Evolutionary conservation across 2,329 filamentous ascomycete species (phyloP).

Genomic region (Alternaria sp.): DNA sequence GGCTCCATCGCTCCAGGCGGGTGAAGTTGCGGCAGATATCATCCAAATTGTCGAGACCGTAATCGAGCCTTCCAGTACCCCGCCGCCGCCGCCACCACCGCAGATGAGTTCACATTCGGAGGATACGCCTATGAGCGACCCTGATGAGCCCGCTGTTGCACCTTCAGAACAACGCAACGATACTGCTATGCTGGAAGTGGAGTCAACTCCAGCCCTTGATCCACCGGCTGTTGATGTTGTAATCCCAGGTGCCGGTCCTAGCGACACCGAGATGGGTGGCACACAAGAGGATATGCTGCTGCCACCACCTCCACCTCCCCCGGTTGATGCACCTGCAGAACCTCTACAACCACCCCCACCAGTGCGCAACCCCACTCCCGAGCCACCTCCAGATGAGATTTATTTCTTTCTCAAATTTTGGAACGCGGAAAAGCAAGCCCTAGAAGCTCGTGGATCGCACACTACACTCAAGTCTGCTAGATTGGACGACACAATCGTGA

Average conservation of each 20-base stretch:
- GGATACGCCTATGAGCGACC: slow-evolving; percentile 50
- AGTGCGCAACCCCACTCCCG: slow-evolving; percentile 25
- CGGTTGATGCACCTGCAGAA: slow-evolving; percentile 20
- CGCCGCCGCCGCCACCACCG: not conserved
- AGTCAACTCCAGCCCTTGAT: slow-evolving; percentile 19
- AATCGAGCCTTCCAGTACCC: not conserved
- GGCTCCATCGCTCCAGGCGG: not conserved
- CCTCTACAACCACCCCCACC: slow-evolving; percentile 27
- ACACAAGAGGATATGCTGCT: slow-evolving; percentile 40
- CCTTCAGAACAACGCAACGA: slow-evolving; percentile 14
- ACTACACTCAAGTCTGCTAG: slow-evolving; percentile 39
- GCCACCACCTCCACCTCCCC: slow-evolving; percentile 29
- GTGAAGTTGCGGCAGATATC: not conserved
- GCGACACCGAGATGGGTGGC: slow-evolving; percentile 47
- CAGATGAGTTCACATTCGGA: slow-evolving; percentile 23
- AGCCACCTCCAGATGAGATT: slow-evolving; percentile 41
- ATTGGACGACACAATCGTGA: slow-evolving; percentile 42
- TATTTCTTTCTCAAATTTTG: slow-evolving; percentile 52
- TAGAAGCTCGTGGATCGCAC: slow-evolving; percentile 43
- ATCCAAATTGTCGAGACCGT: slow-evolving; percentile 3
- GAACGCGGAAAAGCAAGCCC: slow-evolving; percentile 42
- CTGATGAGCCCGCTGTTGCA: slow-evolving; percentile 31
- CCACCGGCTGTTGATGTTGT: slow-evolving; percentile 31
- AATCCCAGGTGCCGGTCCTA: slow-evolving; percentile 17
- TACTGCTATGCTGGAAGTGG: slow-evolving; percentile 34